Evolutionary conservation across 2,329 filamentous ascomycete genomes (phyloP).

Genomic region (Colletotrichum filicis): DNA sequence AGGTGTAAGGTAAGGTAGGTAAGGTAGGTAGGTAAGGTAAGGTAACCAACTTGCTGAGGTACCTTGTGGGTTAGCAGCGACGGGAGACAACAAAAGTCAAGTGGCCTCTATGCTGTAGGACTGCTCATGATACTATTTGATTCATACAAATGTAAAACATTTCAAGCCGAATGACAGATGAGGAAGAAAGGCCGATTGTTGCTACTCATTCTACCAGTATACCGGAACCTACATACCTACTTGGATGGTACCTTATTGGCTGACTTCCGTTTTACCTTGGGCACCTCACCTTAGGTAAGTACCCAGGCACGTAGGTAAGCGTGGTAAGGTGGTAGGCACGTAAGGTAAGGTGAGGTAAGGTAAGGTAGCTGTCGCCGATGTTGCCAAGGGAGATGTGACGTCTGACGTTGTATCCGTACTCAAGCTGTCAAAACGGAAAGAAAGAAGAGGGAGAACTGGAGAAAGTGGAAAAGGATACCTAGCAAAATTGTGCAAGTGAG

Average conservation of each 20-base stretch:
- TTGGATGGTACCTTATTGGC: not conserved
- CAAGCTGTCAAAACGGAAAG: not conserved
- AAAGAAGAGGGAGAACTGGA: not conserved
- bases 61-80: not conserved
- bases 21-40: no score
- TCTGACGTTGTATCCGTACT: not conserved
- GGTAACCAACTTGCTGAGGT: no score
- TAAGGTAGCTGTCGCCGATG: not conserved
- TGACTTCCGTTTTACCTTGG: no score
- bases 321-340: not conserved
- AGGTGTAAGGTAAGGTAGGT: not conserved
- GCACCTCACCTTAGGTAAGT: not conserved
- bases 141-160: not conserved
- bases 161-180: not conserved
- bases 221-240: no score
- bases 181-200: not conserved
- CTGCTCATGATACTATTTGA: not conserved
- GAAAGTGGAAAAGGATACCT: not conserved
- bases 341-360: not conserved
- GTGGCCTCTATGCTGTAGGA: not conserved
- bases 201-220: no score
- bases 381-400: constrained; percentile 31
- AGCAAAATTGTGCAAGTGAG: constrained; percentile 4
- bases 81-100: not conserved
- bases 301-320: not conserved